Conservation (phyloP, 768 basidiomycete species). For the Exsudoporus frostii region DNA sequence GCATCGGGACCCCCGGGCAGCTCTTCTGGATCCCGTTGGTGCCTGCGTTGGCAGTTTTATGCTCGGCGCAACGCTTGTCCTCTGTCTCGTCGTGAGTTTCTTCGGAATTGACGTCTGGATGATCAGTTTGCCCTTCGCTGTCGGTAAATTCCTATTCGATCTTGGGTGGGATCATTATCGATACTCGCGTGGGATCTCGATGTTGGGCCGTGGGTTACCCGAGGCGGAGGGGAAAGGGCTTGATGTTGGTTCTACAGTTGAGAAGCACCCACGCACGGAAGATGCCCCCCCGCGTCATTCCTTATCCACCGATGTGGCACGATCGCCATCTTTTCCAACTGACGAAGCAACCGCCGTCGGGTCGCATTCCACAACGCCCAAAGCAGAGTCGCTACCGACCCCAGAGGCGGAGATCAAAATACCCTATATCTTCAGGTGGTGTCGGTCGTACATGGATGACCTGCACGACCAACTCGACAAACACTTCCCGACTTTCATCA, state of each 20-base stretch:
- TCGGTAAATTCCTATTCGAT: slow-evolving; percentile 69
- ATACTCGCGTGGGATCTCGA: slow-evolving; percentile 26
- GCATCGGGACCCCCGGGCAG: slow-evolving; percentile 50
- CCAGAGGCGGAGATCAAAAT: background rate
- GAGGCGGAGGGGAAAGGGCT: background rate
- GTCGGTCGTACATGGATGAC: background rate
- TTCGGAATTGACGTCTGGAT: slow-evolving; percentile 78
- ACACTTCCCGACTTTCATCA: slow-evolving; percentile 70
- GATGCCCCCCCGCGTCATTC: background rate
- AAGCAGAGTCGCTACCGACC: background rate
- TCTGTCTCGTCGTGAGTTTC: slow-evolving; percentile 75
- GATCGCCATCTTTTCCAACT: background rate
- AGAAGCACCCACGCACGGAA: background rate
- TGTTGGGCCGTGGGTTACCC: slow-evolving; percentile 9
- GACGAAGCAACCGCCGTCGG: slow-evolving; percentile 4
- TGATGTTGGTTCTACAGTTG: background rate
- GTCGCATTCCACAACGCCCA: background rate
- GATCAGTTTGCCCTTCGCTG: slow-evolving; percentile 80
- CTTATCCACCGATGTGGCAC: background rate
- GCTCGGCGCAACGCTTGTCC: slow-evolving; percentile 62
- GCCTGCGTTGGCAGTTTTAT: slow-evolving; percentile 72
- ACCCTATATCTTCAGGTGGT: background rate
- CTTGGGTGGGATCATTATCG: slow-evolving; percentile 55
- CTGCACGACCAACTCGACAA: slow-evolving; percentile 12
- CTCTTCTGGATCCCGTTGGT: slow-evolving; percentile 69